A percentile compares a stretch with the other conserved stretches of the same genome.
Conservation (phyloP, 1,139 yeast species). For the Suhomyces ambrosiae region DNA sequence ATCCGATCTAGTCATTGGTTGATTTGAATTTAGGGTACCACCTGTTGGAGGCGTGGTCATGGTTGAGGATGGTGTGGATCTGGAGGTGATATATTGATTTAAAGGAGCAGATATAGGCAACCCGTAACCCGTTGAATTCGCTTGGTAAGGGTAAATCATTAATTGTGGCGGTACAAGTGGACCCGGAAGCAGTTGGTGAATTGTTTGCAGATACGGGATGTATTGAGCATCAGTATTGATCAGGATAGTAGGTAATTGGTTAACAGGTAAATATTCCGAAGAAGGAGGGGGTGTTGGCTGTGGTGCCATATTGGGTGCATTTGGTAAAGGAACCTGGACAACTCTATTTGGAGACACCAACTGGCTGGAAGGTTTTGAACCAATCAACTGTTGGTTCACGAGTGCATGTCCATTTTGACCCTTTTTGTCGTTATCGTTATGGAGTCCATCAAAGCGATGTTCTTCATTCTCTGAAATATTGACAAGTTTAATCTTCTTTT, state of each 20-base stretch:
- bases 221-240: background rate
- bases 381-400: too few relatives aligned
- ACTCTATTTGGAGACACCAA: background rate
- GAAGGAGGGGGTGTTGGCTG: background rate
- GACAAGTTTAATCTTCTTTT: slow-evolving; percentile 10
- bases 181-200: background rate
- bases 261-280: background rate
- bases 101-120: background rate
- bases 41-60: slow-evolving; percentile 2
- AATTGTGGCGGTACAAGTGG: background rate
- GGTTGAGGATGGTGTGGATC: slow-evolving; percentile 2
- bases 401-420: too few relatives aligned
- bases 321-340: background rate
- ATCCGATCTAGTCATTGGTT: background rate
- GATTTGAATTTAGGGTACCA: background rate
- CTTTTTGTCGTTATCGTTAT: too few relatives aligned
- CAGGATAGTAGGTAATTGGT: background rate
- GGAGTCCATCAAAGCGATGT: too few relatives aligned
- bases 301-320: background rate
- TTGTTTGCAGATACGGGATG: slow-evolving; percentile 1
- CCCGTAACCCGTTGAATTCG: background rate
- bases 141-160: background rate
- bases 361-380: background rate
- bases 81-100: background rate
- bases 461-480: slow-evolving; percentile 3